Conservation (phyloP, 768 basidiomycete genomes). For the Boletus tylopilopsis region DNA sequence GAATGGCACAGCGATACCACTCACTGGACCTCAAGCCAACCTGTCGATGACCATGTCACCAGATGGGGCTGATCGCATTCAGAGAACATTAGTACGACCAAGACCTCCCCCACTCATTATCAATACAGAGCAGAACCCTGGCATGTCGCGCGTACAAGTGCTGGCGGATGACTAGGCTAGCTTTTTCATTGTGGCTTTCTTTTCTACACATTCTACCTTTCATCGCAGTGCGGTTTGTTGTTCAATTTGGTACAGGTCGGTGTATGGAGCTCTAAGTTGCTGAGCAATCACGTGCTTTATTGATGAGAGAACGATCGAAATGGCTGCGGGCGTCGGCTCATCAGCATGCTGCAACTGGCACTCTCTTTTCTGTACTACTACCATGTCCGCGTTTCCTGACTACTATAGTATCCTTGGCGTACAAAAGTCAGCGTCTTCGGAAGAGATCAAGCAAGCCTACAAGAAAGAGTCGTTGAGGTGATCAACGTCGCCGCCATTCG, state of each 20-base stretch:
- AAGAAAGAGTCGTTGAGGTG: slow-evolving; percentile 76
- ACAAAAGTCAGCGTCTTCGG: slow-evolving; percentile 53
- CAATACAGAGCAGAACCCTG: slow-evolving; percentile 6
- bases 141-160: slow-evolving; percentile 10
- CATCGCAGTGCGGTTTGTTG: slow-evolving; percentile 1
- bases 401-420: slow-evolving; percentile 68
- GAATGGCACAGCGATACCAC: slow-evolving; percentile 22
- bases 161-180: slow-evolving; percentile 13
- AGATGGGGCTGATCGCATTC: slow-evolving; percentile 13
- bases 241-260: too few relatives aligned
- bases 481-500: neutral
- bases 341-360: slow-evolving; percentile 9
- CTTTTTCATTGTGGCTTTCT: neutral
- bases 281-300: neutral
- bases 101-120: slow-evolving; percentile 40
- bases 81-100: slow-evolving; percentile 36
- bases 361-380: slow-evolving; percentile 18
- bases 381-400: slow-evolving; percentile 76
- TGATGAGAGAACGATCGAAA: slow-evolving; percentile 7
- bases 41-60: slow-evolving; percentile 19
- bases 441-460: slow-evolving; percentile 75
- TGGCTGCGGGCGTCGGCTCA: slow-evolving; percentile 1
- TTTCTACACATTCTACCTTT: neutral
- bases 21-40: slow-evolving; percentile 30
- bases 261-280: too few relatives aligned